These are phyloP conservation scores for Rhamnella rubrinervis DNA, from an alignment of 331 rosid species.

Conservation along the genomic window DNA sequence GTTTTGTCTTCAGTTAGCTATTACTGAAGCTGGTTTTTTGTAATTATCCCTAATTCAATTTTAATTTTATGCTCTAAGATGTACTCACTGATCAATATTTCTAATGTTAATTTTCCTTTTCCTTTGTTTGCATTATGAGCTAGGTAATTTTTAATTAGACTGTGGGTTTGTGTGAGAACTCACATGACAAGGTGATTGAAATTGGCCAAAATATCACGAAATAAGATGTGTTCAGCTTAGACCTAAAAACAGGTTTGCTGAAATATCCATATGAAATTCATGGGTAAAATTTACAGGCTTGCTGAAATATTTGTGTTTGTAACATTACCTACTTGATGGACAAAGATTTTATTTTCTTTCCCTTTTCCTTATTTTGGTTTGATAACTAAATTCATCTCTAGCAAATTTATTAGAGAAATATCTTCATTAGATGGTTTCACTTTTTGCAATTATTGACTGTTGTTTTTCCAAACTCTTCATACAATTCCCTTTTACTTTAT, in stretches of 20 bases:
- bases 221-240: no score
- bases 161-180: no score
- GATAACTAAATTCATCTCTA: slow-evolving; percentile 3
- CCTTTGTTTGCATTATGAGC: no score
- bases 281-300: background rate
- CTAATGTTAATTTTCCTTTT: no score
- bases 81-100: no score
- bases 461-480: slow-evolving; percentile 8
- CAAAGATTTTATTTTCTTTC: slow-evolving; percentile 5
- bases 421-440: background rate
- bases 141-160: no score
- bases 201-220: no score
- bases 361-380: slow-evolving; percentile 9
- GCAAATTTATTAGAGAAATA: background rate
- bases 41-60: no score
- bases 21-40: no score
- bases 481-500: slow-evolving; percentile 17
- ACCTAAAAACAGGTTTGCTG: background rate
- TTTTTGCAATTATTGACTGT: slow-evolving; percentile 9
- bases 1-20: no score
- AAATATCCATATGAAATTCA: background rate
- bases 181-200: no score
- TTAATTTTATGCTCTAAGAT: no score
- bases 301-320: background rate
- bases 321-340: background rate